Percentiles rank a stretch among this genome's conserved stretches.
Conservation (phyloP, 2,329 filamentous ascomycete species). For the Xylariaceae sp. region DNA sequence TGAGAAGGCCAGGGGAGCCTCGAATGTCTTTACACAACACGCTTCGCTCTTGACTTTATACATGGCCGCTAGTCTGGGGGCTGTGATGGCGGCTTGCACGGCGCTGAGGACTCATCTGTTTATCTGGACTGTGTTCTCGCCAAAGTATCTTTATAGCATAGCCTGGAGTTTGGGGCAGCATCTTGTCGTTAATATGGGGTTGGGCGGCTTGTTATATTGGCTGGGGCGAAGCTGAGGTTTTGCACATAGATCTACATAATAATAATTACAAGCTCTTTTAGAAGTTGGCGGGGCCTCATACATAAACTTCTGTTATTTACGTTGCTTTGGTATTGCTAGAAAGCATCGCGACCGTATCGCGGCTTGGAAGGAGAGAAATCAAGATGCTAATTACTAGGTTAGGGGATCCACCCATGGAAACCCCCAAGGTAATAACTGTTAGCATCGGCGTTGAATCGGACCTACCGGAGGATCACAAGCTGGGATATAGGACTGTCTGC, state of each 20-base stretch:
- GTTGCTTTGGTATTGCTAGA: too few species aligned
- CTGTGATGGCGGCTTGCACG: constrained; percentile 86
- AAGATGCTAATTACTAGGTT: too few species aligned
- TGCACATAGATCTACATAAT: not conserved
- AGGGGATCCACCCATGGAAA: too few species aligned
- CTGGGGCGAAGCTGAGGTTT: constrained; percentile 33
- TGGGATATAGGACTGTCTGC: too few species aligned
- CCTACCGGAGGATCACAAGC: too few species aligned
- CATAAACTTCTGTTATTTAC: too few species aligned
- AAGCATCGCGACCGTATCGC: too few species aligned
- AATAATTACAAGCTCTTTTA: not conserved
- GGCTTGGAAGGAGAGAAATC: too few species aligned
- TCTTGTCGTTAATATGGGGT: constrained; percentile 61
- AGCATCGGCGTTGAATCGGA: too few species aligned
- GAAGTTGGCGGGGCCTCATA: not conserved
- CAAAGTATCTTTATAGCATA: constrained; percentile 89
- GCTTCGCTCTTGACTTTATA: constrained; percentile 65
- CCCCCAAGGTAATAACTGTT: too few species aligned
- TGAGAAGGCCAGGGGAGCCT: constrained; percentile 8
- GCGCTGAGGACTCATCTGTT: constrained; percentile 82
- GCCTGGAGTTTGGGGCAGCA: constrained; percentile 85
- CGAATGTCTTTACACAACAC: constrained; percentile 43
- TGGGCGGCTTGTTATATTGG: constrained; percentile 55
- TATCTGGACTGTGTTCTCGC: constrained; percentile 98
- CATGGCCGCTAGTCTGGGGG: constrained; percentile 55